Conservation (phyloP, 768 basidiomycete species). For the Boletus patriciae region DNA sequence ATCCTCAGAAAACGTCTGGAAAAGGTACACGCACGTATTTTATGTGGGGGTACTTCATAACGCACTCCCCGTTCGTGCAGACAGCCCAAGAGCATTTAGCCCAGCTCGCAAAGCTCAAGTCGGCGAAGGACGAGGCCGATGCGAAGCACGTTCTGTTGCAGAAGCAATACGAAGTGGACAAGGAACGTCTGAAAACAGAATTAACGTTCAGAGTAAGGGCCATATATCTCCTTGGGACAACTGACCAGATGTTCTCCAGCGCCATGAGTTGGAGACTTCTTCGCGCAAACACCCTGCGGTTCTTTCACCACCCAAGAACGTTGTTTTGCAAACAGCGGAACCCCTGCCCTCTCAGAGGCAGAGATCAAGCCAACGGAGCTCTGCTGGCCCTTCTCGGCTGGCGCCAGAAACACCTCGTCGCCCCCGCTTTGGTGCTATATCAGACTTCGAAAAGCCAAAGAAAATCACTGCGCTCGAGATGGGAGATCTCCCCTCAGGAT, state of each 20-base stretch:
- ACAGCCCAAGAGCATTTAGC: slow-evolving; percentile 56
- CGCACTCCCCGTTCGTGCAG: slow-evolving; percentile 33
- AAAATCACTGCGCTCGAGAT: slow-evolving; percentile 8
- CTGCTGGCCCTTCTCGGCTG: slow-evolving; percentile 29
- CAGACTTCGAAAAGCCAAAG: slow-evolving; percentile 26
- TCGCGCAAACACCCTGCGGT: slow-evolving; percentile 50
- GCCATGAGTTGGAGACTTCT: slow-evolving; percentile 65
- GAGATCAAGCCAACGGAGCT: slow-evolving; percentile 32
- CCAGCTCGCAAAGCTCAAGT: slow-evolving; percentile 55
- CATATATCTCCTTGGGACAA: slow-evolving; percentile 2
- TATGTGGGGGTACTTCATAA: neutral
- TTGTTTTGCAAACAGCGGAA: slow-evolving; percentile 42
- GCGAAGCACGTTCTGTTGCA: slow-evolving; percentile 53
- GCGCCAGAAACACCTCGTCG: slow-evolving; percentile 40
- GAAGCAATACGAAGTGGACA: slow-evolving; percentile 63
- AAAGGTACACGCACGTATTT: slow-evolving; percentile 44
- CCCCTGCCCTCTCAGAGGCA: slow-evolving; percentile 42
- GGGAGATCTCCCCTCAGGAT: slow-evolving; percentile 28
- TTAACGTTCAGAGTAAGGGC: slow-evolving; percentile 62
- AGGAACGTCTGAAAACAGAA: slow-evolving; percentile 69
- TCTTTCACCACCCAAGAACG: slow-evolving; percentile 48
- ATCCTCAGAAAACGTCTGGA: slow-evolving; percentile 66
- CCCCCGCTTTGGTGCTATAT: slow-evolving; percentile 34
- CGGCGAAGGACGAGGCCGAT: slow-evolving; percentile 62
- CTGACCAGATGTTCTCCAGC: slow-evolving; percentile 40